phyloP scores from a whole-genome alignment of 257 asterid genomes.

The Linaria vulgaris region DNA sequence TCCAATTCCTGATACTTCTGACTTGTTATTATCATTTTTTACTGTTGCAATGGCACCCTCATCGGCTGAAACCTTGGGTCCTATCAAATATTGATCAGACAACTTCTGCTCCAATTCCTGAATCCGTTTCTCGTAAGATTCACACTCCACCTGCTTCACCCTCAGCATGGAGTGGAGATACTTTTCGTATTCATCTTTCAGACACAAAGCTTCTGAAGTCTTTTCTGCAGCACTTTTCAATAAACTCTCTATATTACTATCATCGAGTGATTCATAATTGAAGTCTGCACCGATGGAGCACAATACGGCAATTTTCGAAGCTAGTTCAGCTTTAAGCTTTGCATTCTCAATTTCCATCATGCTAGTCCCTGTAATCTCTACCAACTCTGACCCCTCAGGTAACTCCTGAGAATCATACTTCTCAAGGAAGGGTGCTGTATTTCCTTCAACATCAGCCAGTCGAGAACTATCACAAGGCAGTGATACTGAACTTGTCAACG shows the following conservation, averaged over 20 bases:
- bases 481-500: slow-evolving; percentile 53
- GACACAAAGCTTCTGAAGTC: slow-evolving; percentile 76
- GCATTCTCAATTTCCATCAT: slow-evolving; percentile 97
- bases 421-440: slow-evolving; percentile 36
- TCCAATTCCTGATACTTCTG: slow-evolving; percentile 60
- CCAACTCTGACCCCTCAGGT: slow-evolving; percentile 63
- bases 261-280: slow-evolving; percentile 67
- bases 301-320: slow-evolving; percentile 84
- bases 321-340: slow-evolving; percentile 91
- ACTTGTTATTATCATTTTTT: slow-evolving; percentile 56
- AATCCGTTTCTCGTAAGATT: slow-evolving; percentile 89
- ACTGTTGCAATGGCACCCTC: slow-evolving; percentile 33
- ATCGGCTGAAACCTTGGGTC: slow-evolving; percentile 38
- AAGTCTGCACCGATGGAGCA: slow-evolving; percentile 66
- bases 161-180: slow-evolving; percentile 75
- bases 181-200: slow-evolving; percentile 75
- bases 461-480: slow-evolving; percentile 58
- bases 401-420: slow-evolving; percentile 55
- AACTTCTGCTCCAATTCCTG: slow-evolving; percentile 86
- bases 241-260: slow-evolving; percentile 53
- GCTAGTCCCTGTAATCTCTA: slow-evolving; percentile 93
- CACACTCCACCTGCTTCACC: slow-evolving; percentile 74
- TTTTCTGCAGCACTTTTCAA: slow-evolving; percentile 71
- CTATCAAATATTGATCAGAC: slow-evolving; percentile 60
- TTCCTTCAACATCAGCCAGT: slow-evolving; percentile 52